Evolutionary conservation across 495 filamentous ascomycete genomes (phyloP), one percentile per base, ranked within the genome.

Genomic region (Evernia prunastri): DNA sequence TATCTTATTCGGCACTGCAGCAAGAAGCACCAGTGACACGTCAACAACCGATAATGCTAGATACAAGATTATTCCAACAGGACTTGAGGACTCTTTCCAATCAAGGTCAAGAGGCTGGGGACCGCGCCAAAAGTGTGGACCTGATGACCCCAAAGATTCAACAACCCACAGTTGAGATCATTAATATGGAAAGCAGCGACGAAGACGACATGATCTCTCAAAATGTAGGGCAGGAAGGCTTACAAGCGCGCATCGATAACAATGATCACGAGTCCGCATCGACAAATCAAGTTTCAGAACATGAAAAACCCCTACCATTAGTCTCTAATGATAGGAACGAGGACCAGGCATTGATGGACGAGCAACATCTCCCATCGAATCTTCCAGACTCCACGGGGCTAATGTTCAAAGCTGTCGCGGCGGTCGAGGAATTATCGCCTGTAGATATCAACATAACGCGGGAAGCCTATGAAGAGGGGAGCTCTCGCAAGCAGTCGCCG

Each of bases 141-240:
- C 36, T 25, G 43, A 4, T 37, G 25, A 4, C 9, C 39, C 23
- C 17, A 31, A 1, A 39, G 39, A 36, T 23, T 17, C 49, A 47
- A 20, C 18, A 36, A 8, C 42, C 53, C 23, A 33, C 36, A 7
- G 61, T 63, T 23, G 59, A 68, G 23, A 63, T 68, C 23, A 61
- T 68, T 51, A 56, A 68, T 60, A 33, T 68, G 15, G 67, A 63
- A 31, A 66, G 64, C 40, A 45, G 51, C 12, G 67, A 68, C 51
- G 67, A 68, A 18, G 64, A 59, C 3, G 53, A 39, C 37, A 13
- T 27, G 23, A 33, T 1, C 20, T 1, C 15, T 33, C 51, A 31
- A 11, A 18, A 9, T 4, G 1, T 54, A 3, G 20, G 51, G 7
- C 51, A 54, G 51, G 17, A 54, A 33, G 51, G 3, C 15, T 54